Evolutionary conservation across 176 grass and related monocot species (phyloP).

Genomic region (Eragrostis curvula): DNA sequence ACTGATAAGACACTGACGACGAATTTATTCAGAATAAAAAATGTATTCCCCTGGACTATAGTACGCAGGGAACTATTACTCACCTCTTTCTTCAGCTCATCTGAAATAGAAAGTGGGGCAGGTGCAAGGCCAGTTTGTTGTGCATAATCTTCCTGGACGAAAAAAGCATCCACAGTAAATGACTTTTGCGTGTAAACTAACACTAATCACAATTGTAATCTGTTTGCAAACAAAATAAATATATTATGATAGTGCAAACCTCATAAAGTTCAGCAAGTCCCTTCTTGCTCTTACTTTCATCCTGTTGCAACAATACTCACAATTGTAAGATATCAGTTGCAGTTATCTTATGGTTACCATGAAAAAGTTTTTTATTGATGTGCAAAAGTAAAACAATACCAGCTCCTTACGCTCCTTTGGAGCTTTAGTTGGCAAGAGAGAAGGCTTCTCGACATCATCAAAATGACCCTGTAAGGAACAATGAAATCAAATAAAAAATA

Average conservation of each 20-base stretch:
- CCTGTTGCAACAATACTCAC: constrained; percentile 51
- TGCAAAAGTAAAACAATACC: constrained; percentile 48
- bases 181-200: background rate
- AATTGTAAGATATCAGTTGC: constrained; percentile 36
- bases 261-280: constrained; percentile 95
- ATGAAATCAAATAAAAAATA: constrained; percentile 18
- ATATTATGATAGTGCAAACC: constrained; percentile 52
- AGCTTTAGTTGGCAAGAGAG: constrained; percentile 65
- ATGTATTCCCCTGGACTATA: constrained; percentile 7
- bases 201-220: background rate
- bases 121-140: constrained; percentile 69
- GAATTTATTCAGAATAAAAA: background rate
- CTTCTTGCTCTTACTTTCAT: constrained; percentile 97
- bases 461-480: constrained; percentile 64
- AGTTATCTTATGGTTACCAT: constrained; percentile 2
- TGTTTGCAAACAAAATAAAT: constrained; percentile 23
- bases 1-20: background rate
- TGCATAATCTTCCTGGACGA: constrained; percentile 73
- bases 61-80: constrained; percentile 1
- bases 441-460: constrained; percentile 86
- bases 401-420: constrained; percentile 71
- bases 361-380: background rate
- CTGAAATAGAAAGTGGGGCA: constrained; percentile 69
- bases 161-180: constrained; percentile 26
- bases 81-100: constrained; percentile 85